These are phyloP conservation scores for Phytophthora colocasiae DNA, from an alignment of 352 stramenopile genomes.

Conservation along the genomic window DNA sequence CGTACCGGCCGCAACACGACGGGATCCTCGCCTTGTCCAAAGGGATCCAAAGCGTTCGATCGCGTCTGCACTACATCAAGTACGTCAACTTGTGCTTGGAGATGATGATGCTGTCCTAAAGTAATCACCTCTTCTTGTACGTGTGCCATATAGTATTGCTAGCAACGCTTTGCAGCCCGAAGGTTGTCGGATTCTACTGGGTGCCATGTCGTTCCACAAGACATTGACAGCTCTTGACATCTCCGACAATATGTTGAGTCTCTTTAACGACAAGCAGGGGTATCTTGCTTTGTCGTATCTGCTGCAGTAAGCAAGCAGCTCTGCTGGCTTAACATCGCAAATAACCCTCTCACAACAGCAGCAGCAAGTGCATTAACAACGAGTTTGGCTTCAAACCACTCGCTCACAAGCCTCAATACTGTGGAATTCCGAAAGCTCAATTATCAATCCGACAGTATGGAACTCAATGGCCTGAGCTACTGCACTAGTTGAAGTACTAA, in stretches of 20 bases:
- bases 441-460: too few species aligned
- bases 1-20: constrained; percentile 57
- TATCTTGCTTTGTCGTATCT: constrained; percentile 63
- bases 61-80: constrained; percentile 57
- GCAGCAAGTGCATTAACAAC: constrained; percentile 23
- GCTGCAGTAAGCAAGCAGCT: constrained; percentile 56
- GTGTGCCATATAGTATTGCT: constrained; percentile 41
- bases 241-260: constrained; percentile 57
- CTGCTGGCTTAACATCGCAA: constrained; percentile 50
- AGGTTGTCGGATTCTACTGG: constrained; percentile 62
- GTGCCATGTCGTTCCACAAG: constrained; percentile 57
- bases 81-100: constrained; percentile 25
- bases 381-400: constrained; percentile 42
- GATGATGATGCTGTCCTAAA: too few species aligned
- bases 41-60: constrained; percentile 62
- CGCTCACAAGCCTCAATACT: constrained; percentile 53
- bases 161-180: constrained; percentile 61
- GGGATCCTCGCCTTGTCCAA: constrained; percentile 64
- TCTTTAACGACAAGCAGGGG: constrained; percentile 65
- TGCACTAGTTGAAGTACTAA: constrained; percentile 23
- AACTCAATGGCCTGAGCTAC: background rate
- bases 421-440: constrained; percentile 31
- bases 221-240: constrained; percentile 65
- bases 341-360: constrained; percentile 42
- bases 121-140: constrained; percentile 2